Conservation (phyloP, 805 yeast species). For the Phaffomyces antillensis region DNA sequence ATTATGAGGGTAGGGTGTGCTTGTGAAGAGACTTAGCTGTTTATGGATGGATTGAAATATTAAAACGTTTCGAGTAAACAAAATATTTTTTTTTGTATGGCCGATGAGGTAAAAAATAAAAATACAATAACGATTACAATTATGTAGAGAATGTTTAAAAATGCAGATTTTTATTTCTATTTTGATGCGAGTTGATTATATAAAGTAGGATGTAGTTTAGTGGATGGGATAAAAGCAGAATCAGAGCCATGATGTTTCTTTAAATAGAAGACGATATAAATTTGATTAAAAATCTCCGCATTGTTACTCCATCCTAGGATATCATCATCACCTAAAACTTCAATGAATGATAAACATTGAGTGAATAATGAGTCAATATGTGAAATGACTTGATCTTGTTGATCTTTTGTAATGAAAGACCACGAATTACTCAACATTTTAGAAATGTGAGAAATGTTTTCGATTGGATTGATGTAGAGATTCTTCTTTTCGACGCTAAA, state of each 20-base stretch:
- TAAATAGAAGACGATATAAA: slow-evolving; percentile 1
- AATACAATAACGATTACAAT: too few relatives aligned
- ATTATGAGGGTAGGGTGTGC: too few relatives aligned
- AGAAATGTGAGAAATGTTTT: slow-evolving; percentile 19
- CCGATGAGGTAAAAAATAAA: too few relatives aligned
- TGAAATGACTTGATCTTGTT: neutral
- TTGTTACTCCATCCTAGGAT: slow-evolving; percentile 7
- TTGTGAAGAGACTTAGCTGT: too few relatives aligned
- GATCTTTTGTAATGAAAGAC: neutral
- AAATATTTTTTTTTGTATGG: too few relatives aligned
- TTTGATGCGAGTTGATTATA: neutral
- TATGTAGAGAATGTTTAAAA: too few relatives aligned
- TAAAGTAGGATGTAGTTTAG: slow-evolving; percentile 1
- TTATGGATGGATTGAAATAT: too few relatives aligned
- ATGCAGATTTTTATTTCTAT: neutral
- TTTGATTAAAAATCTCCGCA: slow-evolving; percentile 2
- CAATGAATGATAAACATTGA: neutral
- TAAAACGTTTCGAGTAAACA: too few relatives aligned
- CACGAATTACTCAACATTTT: slow-evolving; percentile 15
- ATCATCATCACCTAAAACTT: neutral
- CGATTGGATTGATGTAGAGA: slow-evolving; percentile 49
- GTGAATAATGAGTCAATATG: neutral
- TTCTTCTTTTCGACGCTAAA: slow-evolving; percentile 67
- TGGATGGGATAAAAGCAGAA: neutral
- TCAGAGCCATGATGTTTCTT: neutral